phyloP scores from a whole-genome alignment of 1,284 basidiomycete species.

The Phaffia rhodozyma region DNA sequence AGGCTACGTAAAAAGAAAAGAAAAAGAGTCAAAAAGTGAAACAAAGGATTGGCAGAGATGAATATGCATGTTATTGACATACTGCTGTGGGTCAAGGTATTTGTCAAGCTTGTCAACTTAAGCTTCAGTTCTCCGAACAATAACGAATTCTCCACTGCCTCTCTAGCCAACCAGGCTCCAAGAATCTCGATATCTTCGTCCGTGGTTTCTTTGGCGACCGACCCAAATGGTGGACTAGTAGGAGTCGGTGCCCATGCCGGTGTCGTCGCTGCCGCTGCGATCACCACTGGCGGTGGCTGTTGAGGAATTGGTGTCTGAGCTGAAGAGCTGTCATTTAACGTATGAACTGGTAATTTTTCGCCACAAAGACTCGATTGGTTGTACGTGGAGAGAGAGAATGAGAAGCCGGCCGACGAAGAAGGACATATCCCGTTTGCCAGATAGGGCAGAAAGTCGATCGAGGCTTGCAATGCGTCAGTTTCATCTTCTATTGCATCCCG shows the following conservation, averaged over 20 bases:
- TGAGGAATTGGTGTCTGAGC: not conserved
- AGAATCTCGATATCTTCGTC: not conserved
- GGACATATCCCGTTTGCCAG: not conserved
- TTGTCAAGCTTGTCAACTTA: not conserved
- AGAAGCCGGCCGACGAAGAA: not conserved
- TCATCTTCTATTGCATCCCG: not conserved
- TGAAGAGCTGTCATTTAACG: not conserved
- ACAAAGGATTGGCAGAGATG: not conserved
- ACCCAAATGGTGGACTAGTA: slow-evolving; percentile 1
- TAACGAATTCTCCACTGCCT: not conserved
- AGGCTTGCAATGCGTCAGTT: not conserved
- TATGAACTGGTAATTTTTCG: not conserved
- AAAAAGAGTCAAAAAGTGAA: not conserved
- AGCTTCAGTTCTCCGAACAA: not conserved
- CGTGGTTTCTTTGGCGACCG: slow-evolving; percentile 7
- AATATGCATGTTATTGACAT: not conserved
- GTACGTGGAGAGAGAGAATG: not conserved
- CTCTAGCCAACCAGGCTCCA: slow-evolving; percentile 5
- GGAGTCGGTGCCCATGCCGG: slow-evolving; percentile 16
- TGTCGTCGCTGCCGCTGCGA: slow-evolving; percentile 2
- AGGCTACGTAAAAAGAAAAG: not conserved
- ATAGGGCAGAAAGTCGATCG: not conserved
- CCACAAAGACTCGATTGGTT: not conserved
- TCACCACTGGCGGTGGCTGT: not conserved
- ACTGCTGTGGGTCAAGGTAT: not conserved